phyloP scores from a whole-genome alignment of 495 filamentous ascomycete genomes.

The Elasticomyces elasticus region DNA sequence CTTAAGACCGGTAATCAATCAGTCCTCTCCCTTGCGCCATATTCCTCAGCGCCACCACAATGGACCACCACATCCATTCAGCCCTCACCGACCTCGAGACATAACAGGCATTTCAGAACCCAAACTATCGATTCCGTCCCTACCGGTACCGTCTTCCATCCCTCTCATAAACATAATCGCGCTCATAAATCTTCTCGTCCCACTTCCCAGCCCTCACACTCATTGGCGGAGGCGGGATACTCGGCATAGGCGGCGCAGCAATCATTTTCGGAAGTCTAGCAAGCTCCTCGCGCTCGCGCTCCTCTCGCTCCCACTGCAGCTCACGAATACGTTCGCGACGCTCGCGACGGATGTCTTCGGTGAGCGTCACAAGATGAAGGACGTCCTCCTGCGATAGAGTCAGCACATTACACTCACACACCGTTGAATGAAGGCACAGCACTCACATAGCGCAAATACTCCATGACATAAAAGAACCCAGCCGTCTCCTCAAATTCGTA shows the following conservation, averaged over 20 bases:
- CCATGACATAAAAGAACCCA: slow-evolving; percentile 82
- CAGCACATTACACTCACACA: not conserved
- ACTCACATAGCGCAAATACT: slow-evolving; percentile 80
- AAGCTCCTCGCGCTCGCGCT: slow-evolving; percentile 15
- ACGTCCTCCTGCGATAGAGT: slow-evolving; percentile 63
- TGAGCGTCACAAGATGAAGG: slow-evolving; percentile 65
- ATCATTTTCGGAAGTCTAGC: slow-evolving; percentile 8
- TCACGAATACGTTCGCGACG: slow-evolving; percentile 70
- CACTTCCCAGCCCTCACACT: not conserved
- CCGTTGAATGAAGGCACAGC: not conserved
- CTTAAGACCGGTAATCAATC: too few relatives aligned
- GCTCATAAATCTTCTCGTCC: slow-evolving; percentile 16
- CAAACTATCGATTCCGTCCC: not conserved
- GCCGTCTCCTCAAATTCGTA: slow-evolving; percentile 92
- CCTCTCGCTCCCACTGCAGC: slow-evolving; percentile 67
- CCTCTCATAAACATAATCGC: slow-evolving; percentile 19
- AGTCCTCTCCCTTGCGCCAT: too few relatives aligned
- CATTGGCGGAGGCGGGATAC: slow-evolving; percentile 12
- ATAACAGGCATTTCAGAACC: not conserved
- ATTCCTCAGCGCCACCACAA: too few relatives aligned
- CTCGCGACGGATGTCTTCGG: slow-evolving; percentile 68
- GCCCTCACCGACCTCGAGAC: not conserved
- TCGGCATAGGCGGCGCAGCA: slow-evolving; percentile 6
- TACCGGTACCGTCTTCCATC: slow-evolving; percentile 14
- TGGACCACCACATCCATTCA: not conserved